These are phyloP conservation scores for Porphyrellus cyaneotinctus DNA, from an alignment of 768 basidiomycete species.

Conservation along the genomic window DNA sequence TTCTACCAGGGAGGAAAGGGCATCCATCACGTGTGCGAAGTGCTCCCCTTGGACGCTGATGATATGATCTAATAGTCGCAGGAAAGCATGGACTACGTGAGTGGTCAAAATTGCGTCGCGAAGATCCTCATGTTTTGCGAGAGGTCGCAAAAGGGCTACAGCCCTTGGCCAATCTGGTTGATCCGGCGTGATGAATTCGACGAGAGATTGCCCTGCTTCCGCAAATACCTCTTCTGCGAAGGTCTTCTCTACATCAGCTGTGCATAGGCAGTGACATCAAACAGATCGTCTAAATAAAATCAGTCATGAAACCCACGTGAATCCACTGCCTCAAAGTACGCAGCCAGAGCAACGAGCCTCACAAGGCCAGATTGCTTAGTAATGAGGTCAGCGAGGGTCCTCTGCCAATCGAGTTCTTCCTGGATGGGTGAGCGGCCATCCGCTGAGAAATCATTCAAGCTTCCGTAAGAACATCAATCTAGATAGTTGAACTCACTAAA, in stretches of 20 bases:
- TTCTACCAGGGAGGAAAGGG: slow-evolving; percentile 5
- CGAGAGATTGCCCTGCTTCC: slow-evolving; percentile 4
- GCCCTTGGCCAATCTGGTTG: slow-evolving; percentile 7
- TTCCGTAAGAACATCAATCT: neutral
- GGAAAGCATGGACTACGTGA: neutral
- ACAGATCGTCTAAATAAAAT: neutral
- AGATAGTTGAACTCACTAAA: neutral
- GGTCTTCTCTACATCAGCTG: neutral
- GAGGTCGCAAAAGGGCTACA: slow-evolving; percentile 4
- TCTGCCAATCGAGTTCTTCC: slow-evolving; percentile 1
- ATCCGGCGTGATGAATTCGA: neutral
- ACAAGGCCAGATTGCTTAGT: neutral
- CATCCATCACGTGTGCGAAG: slow-evolving; percentile 5
- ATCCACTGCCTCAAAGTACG: slow-evolving; percentile 4
- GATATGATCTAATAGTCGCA: slow-evolving; percentile 1
- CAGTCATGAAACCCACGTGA: neutral
- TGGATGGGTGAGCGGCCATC: slow-evolving; percentile 2
- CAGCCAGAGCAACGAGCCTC: slow-evolving; percentile 2
- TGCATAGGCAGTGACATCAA: neutral
- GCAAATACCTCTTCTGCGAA: slow-evolving; percentile 1
- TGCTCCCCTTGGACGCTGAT: neutral
- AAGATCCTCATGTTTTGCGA: slow-evolving; percentile 1
- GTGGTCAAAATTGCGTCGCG: neutral
- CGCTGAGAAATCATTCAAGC: neutral
- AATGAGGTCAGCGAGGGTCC: slow-evolving; percentile 3